These are phyloP conservation scores for Rhizophora apiculata DNA, from an alignment of 345 rosid species.

Conservation along the genomic window DNA sequence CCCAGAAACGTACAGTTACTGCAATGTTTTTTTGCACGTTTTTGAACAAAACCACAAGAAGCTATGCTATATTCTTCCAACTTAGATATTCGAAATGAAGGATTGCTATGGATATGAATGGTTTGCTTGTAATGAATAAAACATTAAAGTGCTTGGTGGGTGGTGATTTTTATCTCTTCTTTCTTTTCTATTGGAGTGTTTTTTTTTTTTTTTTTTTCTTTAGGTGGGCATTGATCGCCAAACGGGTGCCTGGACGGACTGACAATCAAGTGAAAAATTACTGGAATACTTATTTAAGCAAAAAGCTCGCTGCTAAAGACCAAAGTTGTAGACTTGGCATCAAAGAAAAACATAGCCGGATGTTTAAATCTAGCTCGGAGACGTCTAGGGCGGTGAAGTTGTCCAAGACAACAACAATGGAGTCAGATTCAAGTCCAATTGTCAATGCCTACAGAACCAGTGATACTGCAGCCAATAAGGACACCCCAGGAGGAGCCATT, in stretches of 20 bases:
- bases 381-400: background rate
- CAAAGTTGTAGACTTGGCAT: slow-evolving; percentile 19
- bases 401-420: too few species aligned
- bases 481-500: slow-evolving; percentile 13
- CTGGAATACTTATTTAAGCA: slow-evolving; percentile 60
- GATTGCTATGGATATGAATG: too few species aligned
- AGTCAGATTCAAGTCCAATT: too few species aligned
- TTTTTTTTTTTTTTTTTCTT: background rate
- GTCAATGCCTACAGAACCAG: background rate
- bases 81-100: too few species aligned
- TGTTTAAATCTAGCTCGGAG: slow-evolving; percentile 10
- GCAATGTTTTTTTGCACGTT: too few species aligned
- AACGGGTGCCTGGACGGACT: slow-evolving; percentile 66
- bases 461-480: slow-evolving; percentile 9
- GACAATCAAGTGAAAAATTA: slow-evolving; percentile 74
- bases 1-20: too few species aligned
- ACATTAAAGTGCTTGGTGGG: too few species aligned
- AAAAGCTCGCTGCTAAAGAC: slow-evolving; percentile 30
- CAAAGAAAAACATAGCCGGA: slow-evolving; percentile 21
- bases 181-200: background rate
- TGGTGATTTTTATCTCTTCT: background rate
- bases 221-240: slow-evolving; percentile 73
- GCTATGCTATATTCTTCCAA: too few species aligned
- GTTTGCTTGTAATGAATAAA: too few species aligned
- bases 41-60: too few species aligned